Base-by-base conservation (phyloP, 106 monocot species). In the Dendrobium chrysotoxum region DNA sequence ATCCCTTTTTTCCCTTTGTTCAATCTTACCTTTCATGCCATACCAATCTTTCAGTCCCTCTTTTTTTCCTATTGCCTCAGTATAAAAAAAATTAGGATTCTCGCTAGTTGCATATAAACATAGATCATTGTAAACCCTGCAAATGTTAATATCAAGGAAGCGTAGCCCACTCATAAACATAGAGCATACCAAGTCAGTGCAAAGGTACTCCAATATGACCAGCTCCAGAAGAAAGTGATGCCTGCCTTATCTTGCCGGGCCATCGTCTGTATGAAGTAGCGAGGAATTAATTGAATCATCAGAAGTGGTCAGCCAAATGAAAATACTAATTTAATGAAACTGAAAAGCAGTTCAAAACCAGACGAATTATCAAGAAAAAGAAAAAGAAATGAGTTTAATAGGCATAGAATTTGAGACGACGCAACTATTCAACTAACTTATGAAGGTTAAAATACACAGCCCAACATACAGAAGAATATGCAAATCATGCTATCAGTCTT, bases 171-270 rank as follows among this genome's bases (percentile, higher is more conserved):
- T 71, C 38, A 71, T 71, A 71, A 71, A 3, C 13, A 38, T 71
- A 31, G 35, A 35, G 31, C 71, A 38, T 98, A 98, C 98, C 98
- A 98, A 81, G 98, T 98, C 40, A 98, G 71, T n/a, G 84, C 74
- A 88, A 98, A 98, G 25, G 94, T 98, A 75, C 98, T 94, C 98
- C 98, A 98, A 83, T 98, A 98, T 76, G 98, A 95, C 91, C 92
- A 94, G 82, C 94, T 93, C 98, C 98, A 98, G 81, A 98, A 98
- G 79, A 98, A 95, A 77, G 88, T 89, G 81, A 98, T 95, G 66
- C 89, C 94, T 75, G 89, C 91, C 54, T 92, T 89, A n/a, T 88
- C 86, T 79, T 85, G 91, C 45, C 87, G 85, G 75, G 78, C 87
- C 58, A 98, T 92, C 74, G 98, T 91, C 98, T 71, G 71, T 16